These are phyloP conservation scores for Ballota nigra DNA, from an alignment of 257 asterid species.

Conservation along the genomic window DNA sequence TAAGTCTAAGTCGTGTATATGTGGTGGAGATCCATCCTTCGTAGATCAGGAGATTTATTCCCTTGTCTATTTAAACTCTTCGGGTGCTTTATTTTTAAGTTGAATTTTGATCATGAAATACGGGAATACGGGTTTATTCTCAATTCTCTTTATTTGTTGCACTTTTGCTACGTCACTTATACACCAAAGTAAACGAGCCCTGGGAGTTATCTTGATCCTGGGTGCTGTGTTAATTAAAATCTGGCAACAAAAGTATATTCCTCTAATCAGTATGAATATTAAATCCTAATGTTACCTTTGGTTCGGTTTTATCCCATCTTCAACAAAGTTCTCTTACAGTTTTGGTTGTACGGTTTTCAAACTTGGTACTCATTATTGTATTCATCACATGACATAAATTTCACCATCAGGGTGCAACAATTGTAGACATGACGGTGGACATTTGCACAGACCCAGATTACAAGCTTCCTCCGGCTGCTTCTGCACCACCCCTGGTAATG, in stretches of 20 bases:
- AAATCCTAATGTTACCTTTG: background rate
- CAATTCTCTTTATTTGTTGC: too few species aligned
- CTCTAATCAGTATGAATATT: background rate
- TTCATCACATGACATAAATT: background rate
- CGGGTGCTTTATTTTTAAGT: background rate
- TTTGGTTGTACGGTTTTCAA: background rate
- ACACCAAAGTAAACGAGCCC: background rate
- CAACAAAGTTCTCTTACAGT: background rate
- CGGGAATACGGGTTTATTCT: background rate
- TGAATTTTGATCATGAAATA: background rate
- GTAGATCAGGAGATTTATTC: background rate
- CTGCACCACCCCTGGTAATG: conserved; percentile 49
- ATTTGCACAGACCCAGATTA: conserved; percentile 62
- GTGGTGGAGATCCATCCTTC: background rate
- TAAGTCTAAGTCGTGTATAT: background rate
- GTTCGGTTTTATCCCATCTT: background rate
- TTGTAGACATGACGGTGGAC: conserved; percentile 79
- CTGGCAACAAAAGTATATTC: too few species aligned
- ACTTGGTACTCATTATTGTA: background rate
- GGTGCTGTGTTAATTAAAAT: too few species aligned
- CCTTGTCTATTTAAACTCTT: background rate
- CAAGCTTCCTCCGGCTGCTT: conserved; percentile 76
- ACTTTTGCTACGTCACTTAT: too few species aligned
- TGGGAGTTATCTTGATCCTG: too few species aligned
- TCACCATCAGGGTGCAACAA: conserved; percentile 80